Evolutionary conservation across 83 land plant genomes (phyloP).

Genomic region (Thuja plicata): DNA sequence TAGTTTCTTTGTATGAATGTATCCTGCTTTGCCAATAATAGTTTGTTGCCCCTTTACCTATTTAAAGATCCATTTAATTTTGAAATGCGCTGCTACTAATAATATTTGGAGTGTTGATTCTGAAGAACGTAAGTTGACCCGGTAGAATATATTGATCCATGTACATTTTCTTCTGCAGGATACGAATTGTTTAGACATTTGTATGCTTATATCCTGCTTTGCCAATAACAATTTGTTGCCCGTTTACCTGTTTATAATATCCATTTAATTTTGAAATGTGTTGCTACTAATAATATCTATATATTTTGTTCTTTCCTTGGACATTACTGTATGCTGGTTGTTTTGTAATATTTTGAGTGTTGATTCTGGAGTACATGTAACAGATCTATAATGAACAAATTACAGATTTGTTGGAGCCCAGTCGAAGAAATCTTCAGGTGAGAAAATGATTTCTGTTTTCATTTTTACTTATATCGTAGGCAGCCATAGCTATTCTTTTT

Average conservation of each 20-base stretch:
- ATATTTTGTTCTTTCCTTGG: background rate
- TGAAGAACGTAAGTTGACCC: constrained; percentile 43
- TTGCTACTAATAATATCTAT: background rate
- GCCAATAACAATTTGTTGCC: background rate
- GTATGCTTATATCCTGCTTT: background rate
- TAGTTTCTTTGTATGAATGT: background rate
- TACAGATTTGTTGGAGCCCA: constrained; percentile 85
- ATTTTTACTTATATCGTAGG: background rate
- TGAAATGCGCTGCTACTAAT: too few species aligned
- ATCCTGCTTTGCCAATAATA: background rate
- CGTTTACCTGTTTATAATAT: background rate
- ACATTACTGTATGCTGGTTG: background rate
- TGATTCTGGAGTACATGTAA: background rate
- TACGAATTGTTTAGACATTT: background rate
- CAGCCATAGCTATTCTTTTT: background rate
- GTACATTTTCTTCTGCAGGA: background rate
- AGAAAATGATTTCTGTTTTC: constrained; percentile 12
- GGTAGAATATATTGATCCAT: background rate
- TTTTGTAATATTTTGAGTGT: background rate
- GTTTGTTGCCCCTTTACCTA: background rate
- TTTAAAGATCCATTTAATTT: background rate
- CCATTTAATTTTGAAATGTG: background rate
- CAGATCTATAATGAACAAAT: constrained; percentile 98
- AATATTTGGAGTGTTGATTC: too few species aligned
- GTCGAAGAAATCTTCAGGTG: constrained; percentile 80